Evolutionary conservation across 768 basidiomycete genomes (phyloP), one percentile per base, ranked within the genome.

Genomic region (Galerina marginata): DNA sequence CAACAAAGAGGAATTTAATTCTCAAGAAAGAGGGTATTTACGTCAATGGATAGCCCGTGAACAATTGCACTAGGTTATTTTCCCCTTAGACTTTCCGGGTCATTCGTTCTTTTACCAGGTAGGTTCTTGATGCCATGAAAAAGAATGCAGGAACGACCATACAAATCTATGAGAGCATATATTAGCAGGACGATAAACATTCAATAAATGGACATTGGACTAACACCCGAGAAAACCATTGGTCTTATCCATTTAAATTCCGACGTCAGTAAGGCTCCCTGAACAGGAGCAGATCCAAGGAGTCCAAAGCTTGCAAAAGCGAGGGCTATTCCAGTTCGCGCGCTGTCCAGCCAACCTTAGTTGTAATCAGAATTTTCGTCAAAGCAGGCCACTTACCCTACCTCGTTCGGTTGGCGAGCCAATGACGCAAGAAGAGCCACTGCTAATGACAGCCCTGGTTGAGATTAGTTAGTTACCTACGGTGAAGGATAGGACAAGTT

Each of bases 401-500:
- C 67, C 65, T 80, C 77, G 20, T 63, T 60, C 7, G 74, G 75
- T 38, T 63, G 69, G 7, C 66, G 65, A 29, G 77, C 71, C 1
- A 77, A 68, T 0, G 74, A 70, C 6, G 72, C 70, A 1, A 74
- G 65, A n/a, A 65, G 68, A 1, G 73, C 66, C n/a, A 77, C 55
- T 10, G 70, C 59, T n/a, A 79, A 56, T 0, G 77, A 76, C 25
- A 79, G 67, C 69, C 74, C 78, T 79, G 47, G 7, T 20, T 10
- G n/a, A 43, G 9, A 43, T 4, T 29, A 29, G 6, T 29, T 29
- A 39, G n/a, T n/a, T n/a, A n/a, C n/a, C n/a, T n/a, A n/a, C n/a
- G n/a, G n/a, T n/a, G n/a, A n/a, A n/a, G n/a, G n/a, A n/a, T n/a
- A n/a, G n/a, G n/a, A n/a, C n/a, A n/a, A n/a, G n/a, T n/a, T n/a